Evolutionary conservation across 2,329 filamentous ascomycete genomes (phyloP).

Genomic region (Monosporascus cannonballus): DNA sequence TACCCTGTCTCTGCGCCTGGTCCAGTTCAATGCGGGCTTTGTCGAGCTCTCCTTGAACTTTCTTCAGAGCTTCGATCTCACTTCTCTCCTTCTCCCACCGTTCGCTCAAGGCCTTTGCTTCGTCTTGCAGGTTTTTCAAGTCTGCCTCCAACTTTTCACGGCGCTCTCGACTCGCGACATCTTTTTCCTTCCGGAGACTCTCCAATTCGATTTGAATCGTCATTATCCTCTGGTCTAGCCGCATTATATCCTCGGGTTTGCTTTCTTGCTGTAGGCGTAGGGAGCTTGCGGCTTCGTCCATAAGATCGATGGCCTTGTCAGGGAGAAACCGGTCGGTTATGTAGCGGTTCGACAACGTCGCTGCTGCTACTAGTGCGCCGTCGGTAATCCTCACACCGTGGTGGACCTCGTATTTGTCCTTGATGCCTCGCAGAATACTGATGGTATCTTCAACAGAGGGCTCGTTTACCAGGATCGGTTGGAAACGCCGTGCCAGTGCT

Average conservation of each 20-base stretch:
- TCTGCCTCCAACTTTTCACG: slow-evolving; percentile 77
- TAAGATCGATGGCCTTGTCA: slow-evolving; percentile 94
- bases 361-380: slow-evolving; percentile 83
- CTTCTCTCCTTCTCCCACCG: slow-evolving; percentile 87
- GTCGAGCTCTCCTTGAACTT: slow-evolving; percentile 82
- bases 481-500: slow-evolving; percentile 84
- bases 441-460: slow-evolving; percentile 89
- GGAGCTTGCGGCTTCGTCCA: slow-evolving; percentile 91
- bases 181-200: slow-evolving; percentile 88
- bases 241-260: slow-evolving; percentile 90
- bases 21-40: slow-evolving; percentile 80
- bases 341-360: slow-evolving; percentile 89
- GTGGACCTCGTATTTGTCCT: slow-evolving; percentile 95
- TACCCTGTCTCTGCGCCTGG: slow-evolving; percentile 76
- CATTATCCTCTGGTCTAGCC: slow-evolving; percentile 90
- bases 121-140: slow-evolving; percentile 69
- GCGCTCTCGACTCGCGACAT: slow-evolving; percentile 81
- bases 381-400: slow-evolving; percentile 95
- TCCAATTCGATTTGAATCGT: slow-evolving; percentile 96
- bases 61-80: slow-evolving; percentile 83
- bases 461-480: slow-evolving; percentile 90
- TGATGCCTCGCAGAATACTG: slow-evolving; percentile 91
- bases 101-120: slow-evolving; percentile 67
- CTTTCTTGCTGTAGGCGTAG: slow-evolving; percentile 91
- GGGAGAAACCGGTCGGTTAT: slow-evolving; percentile 94